Conservation (phyloP, 345 rosid species). For the Aegle marmelos region DNA sequence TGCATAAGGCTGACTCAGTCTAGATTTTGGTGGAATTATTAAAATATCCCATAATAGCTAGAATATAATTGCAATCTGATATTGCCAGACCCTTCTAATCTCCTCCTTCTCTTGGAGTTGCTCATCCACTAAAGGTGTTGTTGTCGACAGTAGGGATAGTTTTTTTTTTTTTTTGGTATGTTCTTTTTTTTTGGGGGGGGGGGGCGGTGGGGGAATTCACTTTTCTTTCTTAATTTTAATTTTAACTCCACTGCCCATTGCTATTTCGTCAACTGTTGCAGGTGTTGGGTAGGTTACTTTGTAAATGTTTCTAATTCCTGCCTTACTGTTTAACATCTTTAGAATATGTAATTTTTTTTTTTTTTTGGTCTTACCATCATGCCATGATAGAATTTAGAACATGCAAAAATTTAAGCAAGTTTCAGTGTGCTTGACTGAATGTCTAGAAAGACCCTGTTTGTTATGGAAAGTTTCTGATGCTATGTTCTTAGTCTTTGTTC, state of each 20-base stretch:
- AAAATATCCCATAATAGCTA: background rate
- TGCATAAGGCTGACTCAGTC: background rate
- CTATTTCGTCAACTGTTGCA: background rate
- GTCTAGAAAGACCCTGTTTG: background rate
- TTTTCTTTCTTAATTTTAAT: too few relatives aligned
- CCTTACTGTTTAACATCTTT: background rate
- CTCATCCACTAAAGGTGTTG: background rate
- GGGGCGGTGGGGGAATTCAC: too few relatives aligned
- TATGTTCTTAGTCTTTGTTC: background rate
- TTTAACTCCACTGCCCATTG: too few relatives aligned
- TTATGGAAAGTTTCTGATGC: background rate
- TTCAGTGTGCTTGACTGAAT: background rate
- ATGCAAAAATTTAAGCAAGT: background rate
- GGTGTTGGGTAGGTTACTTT: background rate
- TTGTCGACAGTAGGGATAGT: background rate
- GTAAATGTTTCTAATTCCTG: background rate
- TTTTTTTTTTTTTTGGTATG: too few relatives aligned
- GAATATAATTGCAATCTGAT: background rate
- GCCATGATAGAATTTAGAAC: background rate
- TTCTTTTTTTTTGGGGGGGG: too few relatives aligned
- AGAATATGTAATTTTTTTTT: background rate
- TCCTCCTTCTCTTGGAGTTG: background rate
- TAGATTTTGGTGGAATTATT: background rate
- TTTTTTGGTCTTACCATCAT: background rate
- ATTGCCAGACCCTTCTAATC: background rate